Evolutionary conservation across 129 eudicot genomes (phyloP).

Genomic region (Flaveria ramosissima): DNA sequence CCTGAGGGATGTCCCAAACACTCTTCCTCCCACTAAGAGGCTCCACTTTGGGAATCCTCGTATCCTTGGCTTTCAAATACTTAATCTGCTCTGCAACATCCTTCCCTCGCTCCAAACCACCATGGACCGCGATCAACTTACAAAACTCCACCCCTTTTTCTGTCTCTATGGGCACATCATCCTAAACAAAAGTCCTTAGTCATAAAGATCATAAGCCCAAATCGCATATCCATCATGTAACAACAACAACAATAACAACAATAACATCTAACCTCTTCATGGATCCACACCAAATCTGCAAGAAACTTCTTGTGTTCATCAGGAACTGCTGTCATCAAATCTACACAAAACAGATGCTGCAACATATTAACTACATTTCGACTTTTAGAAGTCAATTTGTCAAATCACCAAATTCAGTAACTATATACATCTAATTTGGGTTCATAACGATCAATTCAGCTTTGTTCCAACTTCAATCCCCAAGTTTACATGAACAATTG

Average conservation of each 20-base stretch:
- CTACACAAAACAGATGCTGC: slow-evolving; percentile 36
- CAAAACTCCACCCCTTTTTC: slow-evolving; percentile 60
- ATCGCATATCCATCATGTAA: too few species aligned
- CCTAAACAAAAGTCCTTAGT: slow-evolving; percentile 37
- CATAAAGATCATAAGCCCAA: too few species aligned
- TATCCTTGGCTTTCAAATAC: slow-evolving; percentile 65
- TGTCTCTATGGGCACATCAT: slow-evolving; percentile 65
- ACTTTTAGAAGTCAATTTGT: neutral
- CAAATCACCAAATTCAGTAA: too few species aligned
- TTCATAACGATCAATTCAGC: too few species aligned
- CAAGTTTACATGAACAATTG: too few species aligned
- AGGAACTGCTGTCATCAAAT: slow-evolving; percentile 78
- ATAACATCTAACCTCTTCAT: slow-evolving; percentile 65
- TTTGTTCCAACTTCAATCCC: too few species aligned
- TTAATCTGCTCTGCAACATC: slow-evolving; percentile 61
- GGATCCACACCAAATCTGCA: slow-evolving; percentile 83
- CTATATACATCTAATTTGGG: too few species aligned
- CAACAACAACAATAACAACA: too few species aligned
- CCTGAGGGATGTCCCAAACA: slow-evolving; percentile 85
- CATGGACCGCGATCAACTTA: slow-evolving; percentile 85
- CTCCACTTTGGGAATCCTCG: slow-evolving; percentile 65
- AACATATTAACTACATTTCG: neutral
- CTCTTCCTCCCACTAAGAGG: slow-evolving; percentile 73
- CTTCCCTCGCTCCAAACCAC: slow-evolving; percentile 72
- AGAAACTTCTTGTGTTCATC: slow-evolving; percentile 81